Conservation (phyloP, 371 early-diverging fungal species). For the Amoeboaphelidium protococcarum region DNA sequence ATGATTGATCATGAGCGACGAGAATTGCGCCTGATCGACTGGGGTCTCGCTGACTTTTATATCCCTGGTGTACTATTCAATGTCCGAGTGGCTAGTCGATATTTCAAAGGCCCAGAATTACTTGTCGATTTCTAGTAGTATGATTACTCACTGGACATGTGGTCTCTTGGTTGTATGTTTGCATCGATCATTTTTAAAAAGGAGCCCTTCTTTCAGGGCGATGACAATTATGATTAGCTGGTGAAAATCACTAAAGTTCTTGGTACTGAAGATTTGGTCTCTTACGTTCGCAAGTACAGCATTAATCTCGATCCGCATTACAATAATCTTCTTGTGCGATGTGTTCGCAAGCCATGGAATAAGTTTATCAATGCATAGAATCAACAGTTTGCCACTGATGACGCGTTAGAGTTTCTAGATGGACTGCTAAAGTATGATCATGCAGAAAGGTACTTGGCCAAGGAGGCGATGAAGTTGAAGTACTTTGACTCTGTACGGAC, state of each 20-base stretch:
- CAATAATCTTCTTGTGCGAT: conserved; percentile 44
- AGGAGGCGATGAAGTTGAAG: conserved; percentile 81
- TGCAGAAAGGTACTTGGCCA: conserved; percentile 69
- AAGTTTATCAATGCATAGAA: conserved; percentile 72
- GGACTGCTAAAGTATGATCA: conserved; percentile 88
- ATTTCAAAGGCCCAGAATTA: conserved; percentile 98
- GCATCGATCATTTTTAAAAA: conserved; percentile 95
- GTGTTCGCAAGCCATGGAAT: conserved; percentile 69
- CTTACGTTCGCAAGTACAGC: conserved; percentile 82
- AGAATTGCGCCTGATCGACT: conserved; percentile 90
- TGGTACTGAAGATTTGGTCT: conserved; percentile 72
- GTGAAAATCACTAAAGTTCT: conserved; percentile 88
- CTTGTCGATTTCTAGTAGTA: conserved; percentile 93
- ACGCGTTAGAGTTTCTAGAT: conserved; percentile 81
- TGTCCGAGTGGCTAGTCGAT: conserved; percentile 93
- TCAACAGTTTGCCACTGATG: conserved; percentile 59
- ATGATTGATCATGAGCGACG: conserved; percentile 94
- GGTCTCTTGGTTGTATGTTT: conserved; percentile 98
- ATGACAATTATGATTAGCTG: conserved; percentile 93
- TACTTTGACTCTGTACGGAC: conserved; percentile 35
- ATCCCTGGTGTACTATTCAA: conserved; percentile 92
- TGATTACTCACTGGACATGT: conserved; percentile 98
- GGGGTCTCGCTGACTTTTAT: conserved; percentile 99
- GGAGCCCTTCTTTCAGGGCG: conserved; percentile 97
- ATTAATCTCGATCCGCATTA: conserved; percentile 66